Evolutionary conservation across 1,139 yeast genomes (phyloP), one percentile per base, ranked within the genome.

Genomic region (Saccharomyces hybrid): DNA sequence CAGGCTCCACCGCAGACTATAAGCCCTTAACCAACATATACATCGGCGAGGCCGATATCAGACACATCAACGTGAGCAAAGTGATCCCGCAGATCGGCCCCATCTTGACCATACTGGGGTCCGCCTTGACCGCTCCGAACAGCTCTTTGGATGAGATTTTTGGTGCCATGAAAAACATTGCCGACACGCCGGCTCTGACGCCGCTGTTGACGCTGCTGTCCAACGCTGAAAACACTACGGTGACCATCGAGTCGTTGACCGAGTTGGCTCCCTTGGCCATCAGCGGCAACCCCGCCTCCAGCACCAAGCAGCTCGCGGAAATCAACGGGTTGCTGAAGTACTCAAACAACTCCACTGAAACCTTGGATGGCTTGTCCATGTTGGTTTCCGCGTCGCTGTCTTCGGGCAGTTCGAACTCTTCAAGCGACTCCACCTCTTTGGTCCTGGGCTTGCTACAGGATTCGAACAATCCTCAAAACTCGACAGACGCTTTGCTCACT

Each of bases 31-130:
- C 60, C 13, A 60, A 65, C 47, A 58, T 69, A 28, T 67, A 65
- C 50, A 55, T 68, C 38, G 70, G 70, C 52, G 62, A 65, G 44
- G 70, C 71, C 38, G 65, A 65, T 51, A 65, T 69, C 49, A 55
- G 60, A 32, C 65, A 62, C 47, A 64, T 69, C 54, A 67, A 68
- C 47, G 70, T 67, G 31, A 62, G 69, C 32, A 68, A 68, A 53
- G 66, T 68, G 51, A 51, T 68, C 25, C 71, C 72, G 28, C 56
- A 61, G 47, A 54, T 67, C 8, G 59, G 58, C 14, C 65, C 69
- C 8, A 57, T 68, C 19, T 52, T 68, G 31, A 54, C 60, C 8
- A 57, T 68, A n/a, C 49, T 69, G 13, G 67, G 67, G 26, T 57
- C 64, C 29, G 63, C 70, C 46, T 50, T 66, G 47, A 50, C 60